phyloP scores from a whole-genome alignment of 371 early-diverging fungal genomes.

The Mortierella sp. region DNA sequence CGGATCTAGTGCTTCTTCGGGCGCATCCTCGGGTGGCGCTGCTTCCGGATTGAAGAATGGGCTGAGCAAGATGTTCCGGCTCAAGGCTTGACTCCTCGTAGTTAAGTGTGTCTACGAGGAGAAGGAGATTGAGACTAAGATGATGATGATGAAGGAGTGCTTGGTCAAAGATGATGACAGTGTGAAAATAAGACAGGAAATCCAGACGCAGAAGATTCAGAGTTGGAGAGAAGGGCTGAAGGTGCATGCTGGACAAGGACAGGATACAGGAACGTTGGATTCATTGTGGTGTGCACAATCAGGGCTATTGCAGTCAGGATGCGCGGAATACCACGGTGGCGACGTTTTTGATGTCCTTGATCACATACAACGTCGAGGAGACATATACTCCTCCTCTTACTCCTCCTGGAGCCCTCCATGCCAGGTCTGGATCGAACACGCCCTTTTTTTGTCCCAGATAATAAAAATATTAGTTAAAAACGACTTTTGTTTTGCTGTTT shows the following conservation, averaged over 20 bases:
- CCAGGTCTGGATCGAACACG: not conserved
- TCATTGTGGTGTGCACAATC: not conserved
- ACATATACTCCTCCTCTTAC: not conserved
- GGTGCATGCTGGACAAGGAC: not conserved
- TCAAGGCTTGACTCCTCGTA: constrained; percentile 59
- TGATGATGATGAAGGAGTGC: not conserved
- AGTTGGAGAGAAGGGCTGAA: not conserved
- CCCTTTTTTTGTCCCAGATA: not conserved
- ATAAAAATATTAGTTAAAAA: constrained; percentile 8
- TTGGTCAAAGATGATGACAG: not conserved
- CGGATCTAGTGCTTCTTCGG: constrained; percentile 15
- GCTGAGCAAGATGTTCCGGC: constrained; percentile 56
- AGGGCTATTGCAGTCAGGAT: not conserved
- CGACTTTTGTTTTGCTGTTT: not conserved
- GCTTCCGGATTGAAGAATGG: constrained; percentile 39
- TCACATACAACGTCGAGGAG: not conserved
- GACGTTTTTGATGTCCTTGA: not conserved
- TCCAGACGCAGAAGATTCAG: not conserved
- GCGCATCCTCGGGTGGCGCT: constrained; percentile 3
- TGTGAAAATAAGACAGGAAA: constrained; percentile 1
- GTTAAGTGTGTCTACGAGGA: constrained; percentile 5
- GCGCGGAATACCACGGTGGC: not conserved
- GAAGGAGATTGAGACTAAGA: not conserved
- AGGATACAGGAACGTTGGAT: not conserved
- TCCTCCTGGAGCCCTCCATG: not conserved